These are phyloP conservation scores for Ophiocordyceps polyrhachis-furcata DNA, from an alignment of 2,329 filamentous ascomycete genomes.

Conservation along the genomic window DNA sequence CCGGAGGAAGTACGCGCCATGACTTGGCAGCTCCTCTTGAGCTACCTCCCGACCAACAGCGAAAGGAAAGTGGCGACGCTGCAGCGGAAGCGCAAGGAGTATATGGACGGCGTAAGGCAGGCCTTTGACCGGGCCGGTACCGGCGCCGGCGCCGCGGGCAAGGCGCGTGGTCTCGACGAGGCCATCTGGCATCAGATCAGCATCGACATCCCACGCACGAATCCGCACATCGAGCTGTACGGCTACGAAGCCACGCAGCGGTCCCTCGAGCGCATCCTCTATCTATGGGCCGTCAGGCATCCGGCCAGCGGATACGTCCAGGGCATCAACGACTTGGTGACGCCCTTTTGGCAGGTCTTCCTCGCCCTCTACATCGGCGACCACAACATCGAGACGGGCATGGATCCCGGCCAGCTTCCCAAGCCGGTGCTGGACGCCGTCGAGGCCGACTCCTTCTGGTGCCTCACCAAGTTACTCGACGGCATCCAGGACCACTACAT, in stretches of 20 bases:
- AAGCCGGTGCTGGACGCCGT: slow-evolving; percentile 85
- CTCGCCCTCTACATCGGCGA: slow-evolving; percentile 90
- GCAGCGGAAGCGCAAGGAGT: slow-evolving; percentile 90
- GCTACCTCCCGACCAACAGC: slow-evolving; percentile 91
- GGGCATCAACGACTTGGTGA: slow-evolving; percentile 95
- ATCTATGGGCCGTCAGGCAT: slow-evolving; percentile 94
- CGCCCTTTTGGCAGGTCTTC: slow-evolving; percentile 97
- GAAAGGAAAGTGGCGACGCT: slow-evolving; percentile 78
- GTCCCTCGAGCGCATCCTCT: slow-evolving; percentile 83
- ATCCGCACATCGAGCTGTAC: slow-evolving; percentile 88
- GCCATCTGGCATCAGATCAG: slow-evolving; percentile 99
- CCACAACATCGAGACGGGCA: slow-evolving; percentile 74
- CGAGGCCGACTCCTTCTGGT: slow-evolving; percentile 97
- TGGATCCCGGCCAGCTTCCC: slow-evolving; percentile 91
- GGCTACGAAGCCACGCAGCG: slow-evolving; percentile 90
- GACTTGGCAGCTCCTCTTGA: slow-evolving; percentile 94
- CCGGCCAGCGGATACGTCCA: slow-evolving; percentile 96
- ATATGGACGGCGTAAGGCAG: slow-evolving; percentile 73
- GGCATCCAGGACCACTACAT: slow-evolving; percentile 99
- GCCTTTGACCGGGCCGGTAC: slow-evolving; percentile 48
- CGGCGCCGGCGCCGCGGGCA: slow-evolving; percentile 19
- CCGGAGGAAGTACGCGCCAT: slow-evolving; percentile 92
- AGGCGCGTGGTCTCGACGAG: slow-evolving; percentile 62
- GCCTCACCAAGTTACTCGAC: slow-evolving; percentile 90
- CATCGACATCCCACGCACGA: slow-evolving; percentile 91